Conservation (phyloP, 2,329 filamentous ascomycete species). For the Paecilomyces formosus region DNA sequence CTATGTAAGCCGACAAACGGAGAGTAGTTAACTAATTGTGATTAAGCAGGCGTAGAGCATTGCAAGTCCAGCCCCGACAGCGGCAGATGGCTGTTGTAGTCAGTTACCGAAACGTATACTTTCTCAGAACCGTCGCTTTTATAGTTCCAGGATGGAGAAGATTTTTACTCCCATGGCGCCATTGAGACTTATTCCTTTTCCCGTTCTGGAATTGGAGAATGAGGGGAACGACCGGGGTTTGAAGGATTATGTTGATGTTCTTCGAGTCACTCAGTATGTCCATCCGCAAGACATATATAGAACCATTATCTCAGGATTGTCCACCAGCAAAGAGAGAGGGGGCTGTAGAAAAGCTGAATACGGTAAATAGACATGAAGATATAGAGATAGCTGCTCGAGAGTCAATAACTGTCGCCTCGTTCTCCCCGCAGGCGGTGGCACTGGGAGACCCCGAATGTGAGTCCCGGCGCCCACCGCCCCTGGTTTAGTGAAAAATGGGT, state of each 20-base stretch:
- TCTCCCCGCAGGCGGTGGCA: slow-evolving; percentile 1
- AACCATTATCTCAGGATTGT: neutral
- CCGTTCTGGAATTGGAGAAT: neutral
- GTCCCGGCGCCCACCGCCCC: neutral
- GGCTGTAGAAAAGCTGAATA: neutral
- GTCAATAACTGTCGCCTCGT: neutral
- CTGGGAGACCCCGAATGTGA: neutral
- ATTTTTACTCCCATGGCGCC: neutral
- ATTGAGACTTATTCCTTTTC: neutral
- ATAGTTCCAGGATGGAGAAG: neutral
- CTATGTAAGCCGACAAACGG: neutral
- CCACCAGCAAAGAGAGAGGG: neutral
- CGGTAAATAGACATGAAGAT: neutral
- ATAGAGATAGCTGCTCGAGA: neutral
- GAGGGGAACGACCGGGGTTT: neutral
- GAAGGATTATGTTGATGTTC: neutral
- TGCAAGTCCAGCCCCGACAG: neutral
- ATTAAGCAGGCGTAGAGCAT: too few species aligned
- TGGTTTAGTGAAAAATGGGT: neutral
- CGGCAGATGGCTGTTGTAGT: neutral
- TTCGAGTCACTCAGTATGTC: neutral
- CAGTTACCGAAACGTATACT: neutral
- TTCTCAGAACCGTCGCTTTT: neutral
- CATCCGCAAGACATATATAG: neutral
- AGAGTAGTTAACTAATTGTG: too few species aligned